phyloP scores from a whole-genome alignment of 2,329 filamentous ascomycete genomes.

The Trichoderma sp. region DNA sequence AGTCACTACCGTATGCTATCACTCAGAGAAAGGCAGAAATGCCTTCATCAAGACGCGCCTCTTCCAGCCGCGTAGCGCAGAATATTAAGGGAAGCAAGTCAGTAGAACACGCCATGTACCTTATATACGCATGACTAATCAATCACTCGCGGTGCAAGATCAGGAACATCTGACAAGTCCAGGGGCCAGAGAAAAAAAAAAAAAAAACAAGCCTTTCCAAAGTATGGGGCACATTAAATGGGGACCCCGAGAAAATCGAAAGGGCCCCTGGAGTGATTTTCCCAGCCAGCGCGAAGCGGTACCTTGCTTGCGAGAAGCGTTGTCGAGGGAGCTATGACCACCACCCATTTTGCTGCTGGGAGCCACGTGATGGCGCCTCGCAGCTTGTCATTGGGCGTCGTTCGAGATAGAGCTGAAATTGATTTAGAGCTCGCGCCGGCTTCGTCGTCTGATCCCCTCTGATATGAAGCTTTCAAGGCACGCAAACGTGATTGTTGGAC shows the following conservation, averaged over 20 bases:
- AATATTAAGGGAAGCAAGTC: constrained; percentile 17
- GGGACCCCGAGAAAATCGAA: background rate
- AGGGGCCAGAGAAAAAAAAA: background rate
- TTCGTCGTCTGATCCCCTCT: background rate
- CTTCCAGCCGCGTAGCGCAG: background rate
- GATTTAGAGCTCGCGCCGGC: background rate
- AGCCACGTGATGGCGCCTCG: constrained; percentile 24
- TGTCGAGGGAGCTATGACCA: constrained; percentile 27
- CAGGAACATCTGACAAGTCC: constrained; percentile 15
- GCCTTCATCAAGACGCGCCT: constrained; percentile 11
- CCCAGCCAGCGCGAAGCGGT: background rate
- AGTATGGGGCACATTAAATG: constrained; percentile 4
- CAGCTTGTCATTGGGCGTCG: constrained; percentile 5
- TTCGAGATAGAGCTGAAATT: background rate
- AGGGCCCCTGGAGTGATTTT: background rate
- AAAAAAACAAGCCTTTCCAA: constrained; percentile 5
- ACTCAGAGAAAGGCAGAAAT: background rate
- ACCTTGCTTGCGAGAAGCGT: constrained; percentile 9
- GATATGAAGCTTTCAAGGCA: background rate
- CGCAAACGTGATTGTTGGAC: background rate
- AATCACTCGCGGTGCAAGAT: constrained; percentile 8
- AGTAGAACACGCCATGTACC: constrained; percentile 1
- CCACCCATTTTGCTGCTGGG: background rate
- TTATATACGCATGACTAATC: constrained; percentile 29
- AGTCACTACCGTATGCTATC: background rate